phyloP scores from a whole-genome alignment of 495 filamentous ascomycete genomes.

The Aspergillus heteromorphus region DNA sequence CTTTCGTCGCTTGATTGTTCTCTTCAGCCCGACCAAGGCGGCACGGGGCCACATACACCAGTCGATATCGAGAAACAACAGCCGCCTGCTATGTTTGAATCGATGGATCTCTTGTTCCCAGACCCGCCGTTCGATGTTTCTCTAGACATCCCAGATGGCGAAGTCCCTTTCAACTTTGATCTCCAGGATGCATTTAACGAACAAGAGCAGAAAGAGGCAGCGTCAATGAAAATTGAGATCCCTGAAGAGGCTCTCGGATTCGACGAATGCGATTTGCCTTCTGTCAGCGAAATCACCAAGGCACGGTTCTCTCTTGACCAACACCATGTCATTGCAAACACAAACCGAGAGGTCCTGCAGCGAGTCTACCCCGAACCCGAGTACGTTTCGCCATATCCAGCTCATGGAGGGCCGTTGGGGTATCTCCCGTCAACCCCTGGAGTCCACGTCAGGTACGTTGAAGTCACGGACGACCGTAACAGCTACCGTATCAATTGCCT shows the following conservation, averaged over 20 bases:
- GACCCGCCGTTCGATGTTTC: constrained; percentile 10
- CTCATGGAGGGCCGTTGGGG: constrained; percentile 18
- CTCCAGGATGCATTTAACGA: not conserved
- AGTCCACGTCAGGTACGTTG: constrained; percentile 20
- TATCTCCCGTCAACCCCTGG: constrained; percentile 23
- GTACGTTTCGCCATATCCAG: constrained; percentile 24
- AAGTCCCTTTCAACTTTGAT: constrained; percentile 4
- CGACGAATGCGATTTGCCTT: not conserved
- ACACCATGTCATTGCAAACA: constrained; percentile 13
- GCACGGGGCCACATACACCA: constrained; percentile 15
- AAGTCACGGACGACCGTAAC: constrained; percentile 14
- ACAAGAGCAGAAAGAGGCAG: not conserved
- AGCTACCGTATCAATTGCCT: constrained; percentile 10
- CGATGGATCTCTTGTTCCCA: constrained; percentile 18
- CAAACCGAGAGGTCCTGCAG: constrained; percentile 17
- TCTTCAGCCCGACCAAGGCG: constrained; percentile 7
- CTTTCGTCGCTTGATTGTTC: constrained; percentile 19
- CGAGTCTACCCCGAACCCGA: constrained; percentile 9
- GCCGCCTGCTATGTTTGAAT: constrained; percentile 18
- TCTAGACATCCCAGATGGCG: constrained; percentile 1
- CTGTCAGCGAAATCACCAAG: constrained; percentile 17
- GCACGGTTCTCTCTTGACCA: constrained; percentile 17
- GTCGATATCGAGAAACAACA: constrained; percentile 9
- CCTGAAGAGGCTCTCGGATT: not conserved
- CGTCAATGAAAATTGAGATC: not conserved